Base-by-base conservation (phyloP, 169 alveolate genomes). In the Plasmodium vivax region DNA sequence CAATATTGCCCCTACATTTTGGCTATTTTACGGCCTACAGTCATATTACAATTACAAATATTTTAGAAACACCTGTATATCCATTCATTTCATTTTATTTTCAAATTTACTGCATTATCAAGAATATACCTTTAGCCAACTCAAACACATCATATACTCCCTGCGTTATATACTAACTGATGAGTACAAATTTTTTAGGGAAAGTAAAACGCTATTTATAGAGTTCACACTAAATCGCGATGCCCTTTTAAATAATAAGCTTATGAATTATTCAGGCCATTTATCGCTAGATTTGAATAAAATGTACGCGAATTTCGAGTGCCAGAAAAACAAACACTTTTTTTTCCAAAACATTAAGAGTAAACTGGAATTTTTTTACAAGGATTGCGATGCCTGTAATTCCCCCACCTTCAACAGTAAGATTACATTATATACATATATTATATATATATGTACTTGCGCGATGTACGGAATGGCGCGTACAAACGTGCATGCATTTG, bases 1-100 rank as follows among this genome's bases (percentile, higher is more conserved):
- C 56, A 98, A 98, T 94, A 97, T 98, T 72, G 99, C 99, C 7
- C 98, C 98, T 8, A 97, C 96, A 3, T 95, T 94, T 41, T 98
- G 99, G 99, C 82, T 98, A 75, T 96, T 95, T 74, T 94, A 96
- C 95, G 98, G 98, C 34, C 85, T 94, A 80, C 88, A 90, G 84
- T 95, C 98, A 7, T 71, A 95, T 80, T 83, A 90, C 41, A 83
- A 95, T 72, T 97, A 96, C 85, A 96, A 95, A 38, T 96, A 84
- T 72, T 90, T 91, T 82, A 83, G 98, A 38, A 96, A 96, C 27
- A 96, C 98, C 0, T 96, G 98, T 79, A 81, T 97, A 10, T 96
- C 98, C n/a, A 96, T 95, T 51, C 96, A 85, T 84, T 74, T 95
- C 45, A 71, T 96, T 23, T 84, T 96, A 58, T 79, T 96, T 84